Conservation (phyloP, 345 rosid species). For the Ceriops tagal region DNA sequence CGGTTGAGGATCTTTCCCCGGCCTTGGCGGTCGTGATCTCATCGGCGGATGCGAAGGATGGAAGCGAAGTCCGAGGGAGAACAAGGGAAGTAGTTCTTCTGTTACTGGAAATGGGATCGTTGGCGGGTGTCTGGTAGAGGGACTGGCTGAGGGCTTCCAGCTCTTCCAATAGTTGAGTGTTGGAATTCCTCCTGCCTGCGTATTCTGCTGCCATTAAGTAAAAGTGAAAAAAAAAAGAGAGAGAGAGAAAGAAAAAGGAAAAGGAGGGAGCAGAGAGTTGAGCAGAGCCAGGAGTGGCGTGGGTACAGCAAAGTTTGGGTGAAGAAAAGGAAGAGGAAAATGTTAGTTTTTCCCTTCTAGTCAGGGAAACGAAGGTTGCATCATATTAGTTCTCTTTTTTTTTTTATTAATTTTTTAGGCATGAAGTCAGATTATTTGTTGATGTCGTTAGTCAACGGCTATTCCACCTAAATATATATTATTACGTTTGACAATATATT, state of each 20-base stretch:
- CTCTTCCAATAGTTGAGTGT: slow-evolving; percentile 69
- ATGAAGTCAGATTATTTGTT: no score
- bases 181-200: slow-evolving; percentile 56
- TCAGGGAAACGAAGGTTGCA: background rate
- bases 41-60: slow-evolving; percentile 33
- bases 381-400: no score
- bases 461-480: no score
- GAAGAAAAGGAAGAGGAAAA: slow-evolving; percentile 20
- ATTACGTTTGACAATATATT: no score
- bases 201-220: slow-evolving; percentile 44
- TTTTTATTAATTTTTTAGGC: no score
- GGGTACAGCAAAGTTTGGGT: background rate
- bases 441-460: no score
- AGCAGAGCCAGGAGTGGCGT: background rate
- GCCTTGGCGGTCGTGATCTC: slow-evolving; percentile 28
- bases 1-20: slow-evolving; percentile 26
- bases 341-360: no score
- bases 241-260: background rate
- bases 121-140: slow-evolving; percentile 59
- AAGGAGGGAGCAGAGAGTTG: no score
- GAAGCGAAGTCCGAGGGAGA: slow-evolving; percentile 67
- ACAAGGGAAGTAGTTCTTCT: slow-evolving; percentile 82
- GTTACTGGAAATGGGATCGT: slow-evolving; percentile 1
- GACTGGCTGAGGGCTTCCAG: slow-evolving; percentile 77
- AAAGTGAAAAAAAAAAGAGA: background rate